A percentile compares a stretch with the other conserved stretches of the same genome.
Conservation (phyloP, 2,329 filamentous ascomycete species). For the Aspergillus piperis region DNA sequence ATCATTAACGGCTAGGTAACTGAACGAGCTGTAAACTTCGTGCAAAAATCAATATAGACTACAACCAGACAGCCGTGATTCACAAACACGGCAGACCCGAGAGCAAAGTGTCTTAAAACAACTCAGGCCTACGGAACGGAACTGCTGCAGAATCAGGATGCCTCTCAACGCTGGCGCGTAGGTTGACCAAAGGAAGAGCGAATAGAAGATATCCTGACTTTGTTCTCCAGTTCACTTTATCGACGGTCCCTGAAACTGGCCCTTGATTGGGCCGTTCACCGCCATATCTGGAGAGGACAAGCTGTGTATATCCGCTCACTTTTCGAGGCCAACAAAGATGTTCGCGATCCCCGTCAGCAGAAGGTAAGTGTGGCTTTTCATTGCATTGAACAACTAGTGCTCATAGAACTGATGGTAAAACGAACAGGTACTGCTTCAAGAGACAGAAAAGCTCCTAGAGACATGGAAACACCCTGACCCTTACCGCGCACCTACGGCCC, state of each 20-base stretch:
- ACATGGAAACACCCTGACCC: constrained; percentile 98
- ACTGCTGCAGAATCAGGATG: constrained; percentile 30
- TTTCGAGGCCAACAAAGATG: constrained; percentile 88
- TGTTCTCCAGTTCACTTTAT: constrained; percentile 67
- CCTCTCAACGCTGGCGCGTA: constrained; percentile 42
- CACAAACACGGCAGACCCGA: background rate
- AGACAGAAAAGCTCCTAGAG: constrained; percentile 84
- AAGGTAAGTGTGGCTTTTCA: constrained; percentile 58
- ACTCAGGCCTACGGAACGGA: background rate
- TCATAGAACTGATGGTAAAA: constrained; percentile 7
- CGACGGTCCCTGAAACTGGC: constrained; percentile 89
- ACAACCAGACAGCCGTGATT: background rate
- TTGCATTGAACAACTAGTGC: background rate
- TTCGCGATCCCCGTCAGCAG: constrained; percentile 82
- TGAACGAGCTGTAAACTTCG: background rate
- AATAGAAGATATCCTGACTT: constrained; percentile 29
- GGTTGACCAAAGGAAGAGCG: constrained; percentile 17
- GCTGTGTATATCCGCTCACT: constrained; percentile 92
- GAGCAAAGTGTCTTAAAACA: background rate
- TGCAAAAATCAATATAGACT: background rate
- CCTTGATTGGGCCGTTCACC: constrained; percentile 92
- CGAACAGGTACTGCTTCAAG: constrained; percentile 72
- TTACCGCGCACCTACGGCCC: constrained; percentile 83
- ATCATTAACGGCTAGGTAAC: background rate
- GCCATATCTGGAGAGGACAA: constrained; percentile 91